Base-by-base conservation (phyloP, 2,329 filamentous ascomycete species). In the Curvularia spicifera region DNA sequence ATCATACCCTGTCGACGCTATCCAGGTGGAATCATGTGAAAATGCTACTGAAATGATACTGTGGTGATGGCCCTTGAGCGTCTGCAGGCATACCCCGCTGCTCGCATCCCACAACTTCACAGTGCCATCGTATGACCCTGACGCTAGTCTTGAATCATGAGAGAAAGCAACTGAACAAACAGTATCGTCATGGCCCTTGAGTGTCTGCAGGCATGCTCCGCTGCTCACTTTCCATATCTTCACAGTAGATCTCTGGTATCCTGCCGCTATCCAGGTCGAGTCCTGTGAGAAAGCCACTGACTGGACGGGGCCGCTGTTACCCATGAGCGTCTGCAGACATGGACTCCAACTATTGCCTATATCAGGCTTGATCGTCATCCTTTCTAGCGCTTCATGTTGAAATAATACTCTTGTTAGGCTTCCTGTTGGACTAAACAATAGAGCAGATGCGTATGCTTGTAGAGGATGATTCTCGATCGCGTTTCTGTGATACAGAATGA, bases 261-360 rank as follows among this genome's bases (percentile, higher is more conserved):
- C 8, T 18, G 20, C 10, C 9, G 18, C 12, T 18, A 42, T 10
- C n/a, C 39, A 13, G 10, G 39, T 20, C 20, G 39, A 42, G 20
- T 42, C 9, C 2, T 24, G 51, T 42, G 53, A 64, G 45, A 61
- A 54, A 45, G 57, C 43, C 31, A 71, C 59, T 2, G 49, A 61
- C 7, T 6, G 43, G 37, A 67, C 56, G 3, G 1, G 4, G 33
- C 24, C 20, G 24, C 33, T 56, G 44, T 66, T 60, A 35, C 57
- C 60, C 53, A 68, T 51, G 42, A 71, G 62, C 46, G 64, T 66
- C 22, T 60, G 65, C 39, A 63, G 39, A 44, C 63, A 65, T 4
- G 51, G 31, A 20, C 42, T 53, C 51, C 29, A 46, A 9, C n/a
- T 12, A 1, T 46, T 18, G 31, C 9, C 35, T 37, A 45, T 13